Base-by-base conservation (phyloP, 2,329 filamentous ascomycete genomes). In the Fusarium fracticaudum region DNA sequence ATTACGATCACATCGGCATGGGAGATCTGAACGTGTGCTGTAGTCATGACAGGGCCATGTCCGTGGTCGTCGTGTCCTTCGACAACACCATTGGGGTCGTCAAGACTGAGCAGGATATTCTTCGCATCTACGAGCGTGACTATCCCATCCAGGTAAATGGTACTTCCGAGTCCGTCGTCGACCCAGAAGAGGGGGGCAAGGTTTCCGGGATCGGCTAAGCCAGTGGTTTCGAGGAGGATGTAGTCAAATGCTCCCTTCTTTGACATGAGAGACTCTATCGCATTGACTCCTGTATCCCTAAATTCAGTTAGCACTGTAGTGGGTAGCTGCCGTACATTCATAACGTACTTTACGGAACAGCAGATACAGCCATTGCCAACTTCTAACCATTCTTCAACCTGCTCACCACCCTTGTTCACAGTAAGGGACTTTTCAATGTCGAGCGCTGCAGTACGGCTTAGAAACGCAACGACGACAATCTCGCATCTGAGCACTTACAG, bases 111-210 rank as follows among this genome's bases (percentile, higher is more conserved):
- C 8, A 97, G 82, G 29, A 99, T 93, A 78, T 98, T 98, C 84
- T 96, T 97, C 38, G 95, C 96, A 81, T 99, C 96, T 26, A 99
- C 94, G 3, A 99, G 86, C 0, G 96, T 98, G 53, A 98, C 95
- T 64, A 99, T 98, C 5, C 96, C 96, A 80, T 99, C 96, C 1
- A 99, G 90, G 82, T 97, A 99, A 78, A 99, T 98, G 43, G 93
- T 95, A 82, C 95, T 98, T 13, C 95, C 96, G 6, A 99, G 88
- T 1, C 95, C 96, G 75, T 98, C 96, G 78, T 99, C 96, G 33
- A 99, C 92, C 96, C 96, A 99, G 85, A 99, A 99, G 20, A 98
- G 85, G 2, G 96, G 96, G 1, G 96, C 96, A 59, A 99, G 91
- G 78, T 98, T 98, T 3, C 96, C 96, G 0, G 96, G 96, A 79